Base-by-base conservation (phyloP, 352 stramenopile genomes). In the Peronospora farinosa region DNA sequence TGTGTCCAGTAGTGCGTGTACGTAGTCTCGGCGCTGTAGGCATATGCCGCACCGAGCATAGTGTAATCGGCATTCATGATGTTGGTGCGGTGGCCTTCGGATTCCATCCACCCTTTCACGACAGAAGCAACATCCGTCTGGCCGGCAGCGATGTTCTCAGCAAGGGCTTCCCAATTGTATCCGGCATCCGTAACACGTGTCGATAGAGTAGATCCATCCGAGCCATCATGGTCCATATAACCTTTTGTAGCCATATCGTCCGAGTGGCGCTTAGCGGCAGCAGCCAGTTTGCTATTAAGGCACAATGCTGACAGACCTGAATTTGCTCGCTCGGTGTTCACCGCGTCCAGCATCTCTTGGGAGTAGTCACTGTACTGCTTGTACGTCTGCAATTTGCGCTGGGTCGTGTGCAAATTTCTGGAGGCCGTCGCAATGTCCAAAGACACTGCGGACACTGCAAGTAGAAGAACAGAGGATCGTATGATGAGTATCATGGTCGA, bases 61-160 rank as follows among this genome's bases (percentile, higher is more conserved):
- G 56, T 73, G 60, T 73, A 76, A 16, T 65, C 52, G n/a, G 27
- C 7, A 35, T 57, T 43, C 0, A 85, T 32, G 40, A 85, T 70
- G 40, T 82, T 84, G 5, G 32, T 46, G 9, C 64, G 60, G 49
- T 84, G 73, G 23, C 70, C 73, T 13, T 61, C 40, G 8, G 73
- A 84, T 57, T 72, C 65, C 70, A 84, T 84, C 74, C 74, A 85
- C 25, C 68, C 65, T 17, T 72, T 48, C 66, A 85, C 78, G n/a
- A 82, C 71, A 9, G 56, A 60, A 3, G 46, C 35, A n/a, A 83
- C 67, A 38, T 79, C 62, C 0, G 51, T 33, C 36, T 83, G 72
- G 3, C 74, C 74, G 5, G 69, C 71, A 23, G 74, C 74, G 10
- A 83, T 67, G 51, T 85, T 85, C 54, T 85, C 74, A 2, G 64